These are phyloP conservation scores for Chlamydomonas eustigma DNA, from an alignment of 139 green algal species.

Conservation along the genomic window DNA sequence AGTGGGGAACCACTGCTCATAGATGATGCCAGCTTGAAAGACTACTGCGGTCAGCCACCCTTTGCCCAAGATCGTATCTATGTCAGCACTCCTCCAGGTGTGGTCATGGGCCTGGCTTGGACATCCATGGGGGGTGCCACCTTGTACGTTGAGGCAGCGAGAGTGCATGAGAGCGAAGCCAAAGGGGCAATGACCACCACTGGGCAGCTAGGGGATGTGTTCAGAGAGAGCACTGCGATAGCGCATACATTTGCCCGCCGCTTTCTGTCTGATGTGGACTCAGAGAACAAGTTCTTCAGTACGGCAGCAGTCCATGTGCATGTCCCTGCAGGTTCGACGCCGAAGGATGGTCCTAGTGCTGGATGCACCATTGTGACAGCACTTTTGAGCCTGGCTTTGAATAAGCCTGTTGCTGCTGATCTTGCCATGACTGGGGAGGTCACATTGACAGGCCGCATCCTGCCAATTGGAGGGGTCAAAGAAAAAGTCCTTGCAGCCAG, in stretches of 20 bases:
- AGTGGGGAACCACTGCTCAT: constrained; percentile 61
- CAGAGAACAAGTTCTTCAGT: constrained; percentile 35
- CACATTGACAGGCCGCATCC: constrained; percentile 87
- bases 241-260: constrained; percentile 84
- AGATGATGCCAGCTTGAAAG: constrained; percentile 54
- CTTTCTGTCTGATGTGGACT: not conserved
- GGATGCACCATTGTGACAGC: constrained; percentile 91
- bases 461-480: constrained; percentile 92
- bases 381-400: constrained; percentile 84
- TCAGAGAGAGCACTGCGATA: constrained; percentile 90
- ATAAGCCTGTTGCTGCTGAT: constrained; percentile 57
- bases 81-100: constrained; percentile 63
- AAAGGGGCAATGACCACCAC: constrained; percentile 52
- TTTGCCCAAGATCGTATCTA: constrained; percentile 39
- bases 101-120: constrained; percentile 97
- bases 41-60: constrained; percentile 87
- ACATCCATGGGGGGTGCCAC: constrained; percentile 91
- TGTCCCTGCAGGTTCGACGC: constrained; percentile 61
- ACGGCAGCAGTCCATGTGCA: constrained; percentile 83
- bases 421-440: constrained; percentile 74
- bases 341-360: constrained; percentile 18
- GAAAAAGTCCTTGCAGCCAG: constrained; percentile 89
- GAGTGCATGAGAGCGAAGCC: constrained; percentile 62
- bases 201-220: constrained; percentile 93
- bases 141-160: constrained; percentile 86